Percentiles rank a stretch among this genome's conserved stretches.
These are phyloP conservation scores for Flaveria ramosissima DNA, from an alignment of 129 eudicot genomes.

Conservation along the genomic window DNA sequence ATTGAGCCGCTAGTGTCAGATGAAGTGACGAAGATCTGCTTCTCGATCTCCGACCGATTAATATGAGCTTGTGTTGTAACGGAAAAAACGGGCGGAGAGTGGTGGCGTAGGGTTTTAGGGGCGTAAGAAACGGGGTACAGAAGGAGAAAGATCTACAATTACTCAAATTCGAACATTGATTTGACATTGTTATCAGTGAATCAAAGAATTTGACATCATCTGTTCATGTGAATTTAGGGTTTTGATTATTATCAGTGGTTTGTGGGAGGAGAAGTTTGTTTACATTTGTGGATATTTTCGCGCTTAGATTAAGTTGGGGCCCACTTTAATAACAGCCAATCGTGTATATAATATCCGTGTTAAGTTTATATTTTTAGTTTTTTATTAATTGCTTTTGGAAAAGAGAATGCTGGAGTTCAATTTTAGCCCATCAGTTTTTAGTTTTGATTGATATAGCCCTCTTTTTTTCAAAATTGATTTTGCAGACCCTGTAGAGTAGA, in stretches of 20 bases:
- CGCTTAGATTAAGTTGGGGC: conserved; percentile 42
- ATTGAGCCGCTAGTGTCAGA: conserved; percentile 24
- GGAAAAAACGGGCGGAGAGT: conserved; percentile 30
- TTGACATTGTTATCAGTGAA: conserved; percentile 46
- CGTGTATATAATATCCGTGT: neutral
- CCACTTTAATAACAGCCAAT: conserved; percentile 35
- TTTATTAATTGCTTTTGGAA: too few relatives aligned
- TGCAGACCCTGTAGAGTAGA: too few relatives aligned
- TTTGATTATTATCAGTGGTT: conserved; percentile 19
- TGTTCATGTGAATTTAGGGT: conserved; percentile 23
- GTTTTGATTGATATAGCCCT: too few relatives aligned
- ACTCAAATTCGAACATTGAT: conserved; percentile 34
- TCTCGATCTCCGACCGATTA: conserved; percentile 28
- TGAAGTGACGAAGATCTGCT: conserved; percentile 21
- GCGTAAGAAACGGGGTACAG: conserved; percentile 30
- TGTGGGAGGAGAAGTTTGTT: conserved; percentile 10
- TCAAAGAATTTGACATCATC: conserved; percentile 11
- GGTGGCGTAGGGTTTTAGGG: conserved; percentile 38
- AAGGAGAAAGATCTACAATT: conserved; percentile 38
- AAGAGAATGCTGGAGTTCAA: too few relatives aligned
- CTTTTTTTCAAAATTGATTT: too few relatives aligned
- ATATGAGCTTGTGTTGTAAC: conserved; percentile 17
- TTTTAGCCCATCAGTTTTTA: too few relatives aligned
- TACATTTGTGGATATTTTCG: conserved; percentile 32
- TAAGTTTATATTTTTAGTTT: neutral